phyloP scores from a whole-genome alignment of 441 rosid species.

The Melastoma candidum region DNA sequence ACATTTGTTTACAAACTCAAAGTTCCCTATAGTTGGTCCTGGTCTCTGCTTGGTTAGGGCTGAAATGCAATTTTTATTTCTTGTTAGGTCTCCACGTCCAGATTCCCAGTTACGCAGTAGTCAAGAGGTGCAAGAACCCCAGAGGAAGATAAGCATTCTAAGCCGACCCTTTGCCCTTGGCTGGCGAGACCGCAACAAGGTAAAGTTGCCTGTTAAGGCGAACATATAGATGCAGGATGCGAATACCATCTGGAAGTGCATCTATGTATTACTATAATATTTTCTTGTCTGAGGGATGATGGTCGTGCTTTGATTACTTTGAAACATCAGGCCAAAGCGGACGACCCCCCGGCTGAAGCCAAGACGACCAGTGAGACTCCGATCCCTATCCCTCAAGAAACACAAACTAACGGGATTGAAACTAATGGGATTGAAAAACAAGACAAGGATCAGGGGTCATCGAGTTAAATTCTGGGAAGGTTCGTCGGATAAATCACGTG shows the following conservation, averaged over 20 bases:
- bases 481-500: neutral
- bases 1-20: no score
- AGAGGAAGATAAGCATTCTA: constrained; percentile 69
- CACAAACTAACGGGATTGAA: constrained; percentile 8
- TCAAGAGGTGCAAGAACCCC: constrained; percentile 70
- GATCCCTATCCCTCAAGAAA: constrained; percentile 21
- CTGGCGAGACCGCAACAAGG: constrained; percentile 96
- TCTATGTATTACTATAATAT: no score
- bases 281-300: no score
- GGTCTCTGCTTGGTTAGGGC: neutral
- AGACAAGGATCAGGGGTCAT: constrained; percentile 24
- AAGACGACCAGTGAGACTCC: constrained; percentile 26
- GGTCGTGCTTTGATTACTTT: neutral
- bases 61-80: constrained; percentile 7
- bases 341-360: constrained; percentile 18
- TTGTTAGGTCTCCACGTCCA: constrained; percentile 41
- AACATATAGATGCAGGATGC: no score
- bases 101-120: constrained; percentile 34
- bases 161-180: constrained; percentile 91
- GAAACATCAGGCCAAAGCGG: constrained; percentile 14
- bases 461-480: constrained; percentile 7
- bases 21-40: no score
- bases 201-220: constrained; percentile 5
- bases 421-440: constrained; percentile 22
- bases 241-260: no score